Evolutionary conservation across 1,284 basidiomycete genomes (phyloP).

Genomic region (Boletellus deceptivus): DNA sequence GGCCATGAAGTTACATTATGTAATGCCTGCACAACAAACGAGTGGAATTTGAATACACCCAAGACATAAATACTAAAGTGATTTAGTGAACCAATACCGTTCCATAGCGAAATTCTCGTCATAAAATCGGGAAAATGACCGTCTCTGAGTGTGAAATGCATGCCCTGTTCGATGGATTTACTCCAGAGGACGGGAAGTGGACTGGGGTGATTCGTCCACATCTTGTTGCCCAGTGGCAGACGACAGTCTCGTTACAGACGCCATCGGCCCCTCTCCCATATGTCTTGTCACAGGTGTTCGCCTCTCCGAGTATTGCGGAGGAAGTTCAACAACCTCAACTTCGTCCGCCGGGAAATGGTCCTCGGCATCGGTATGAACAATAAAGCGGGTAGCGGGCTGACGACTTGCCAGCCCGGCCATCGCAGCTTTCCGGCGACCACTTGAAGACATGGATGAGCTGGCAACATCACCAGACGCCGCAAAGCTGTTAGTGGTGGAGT

Average conservation of each 20-base stretch:
- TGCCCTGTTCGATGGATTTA: not conserved
- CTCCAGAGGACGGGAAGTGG: conserved; percentile 2
- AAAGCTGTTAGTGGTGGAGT: conserved; percentile 22
- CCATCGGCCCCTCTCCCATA: conserved; percentile 10
- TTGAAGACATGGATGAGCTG: conserved; percentile 36
- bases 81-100: not conserved
- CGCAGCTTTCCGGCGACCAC: conserved; percentile 49
- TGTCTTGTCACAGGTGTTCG: conserved; percentile 29
- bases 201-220: not conserved
- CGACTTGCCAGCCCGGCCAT: conserved; percentile 45
- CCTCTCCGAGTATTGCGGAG: conserved; percentile 67
- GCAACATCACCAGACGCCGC: conserved; percentile 19
- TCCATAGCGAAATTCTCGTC: not conserved
- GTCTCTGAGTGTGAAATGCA: not conserved
- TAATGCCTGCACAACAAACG: conserved; percentile 6
- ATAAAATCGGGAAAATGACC: not conserved
- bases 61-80: conserved; percentile 7
- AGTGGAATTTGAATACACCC: not conserved
- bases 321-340: conserved; percentile 66
- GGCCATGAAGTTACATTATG: not conserved
- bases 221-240: conserved; percentile 7
- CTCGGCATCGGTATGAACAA: conserved; percentile 71
- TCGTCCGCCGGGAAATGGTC: conserved; percentile 46
- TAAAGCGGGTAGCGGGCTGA: conserved; percentile 49
- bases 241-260: conserved; percentile 8